Base-by-base conservation (phyloP, 768 basidiomycete species). In the Pleurotus sapidus region DNA sequence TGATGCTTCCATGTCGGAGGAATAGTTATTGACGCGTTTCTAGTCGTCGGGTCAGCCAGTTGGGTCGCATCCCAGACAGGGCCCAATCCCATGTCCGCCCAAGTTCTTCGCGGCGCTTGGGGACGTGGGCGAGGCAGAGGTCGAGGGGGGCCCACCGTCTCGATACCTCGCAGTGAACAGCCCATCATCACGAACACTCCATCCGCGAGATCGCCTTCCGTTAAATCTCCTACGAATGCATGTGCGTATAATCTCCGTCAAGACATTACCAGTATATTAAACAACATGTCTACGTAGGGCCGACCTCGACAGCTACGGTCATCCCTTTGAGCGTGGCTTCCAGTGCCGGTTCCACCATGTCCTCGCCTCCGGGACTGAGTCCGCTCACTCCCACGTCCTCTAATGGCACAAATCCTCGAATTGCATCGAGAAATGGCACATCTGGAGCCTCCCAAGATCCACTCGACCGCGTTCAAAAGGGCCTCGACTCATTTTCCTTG, bases 21-120 rank as follows among this genome's bases (percentile, higher is more conserved):
- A 34, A 11, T 11, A 9, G 30, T 34, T 11, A 3, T 3, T 34
- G 30, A 34, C 30, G 30, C 30, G 30, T 34, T 38, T 50, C 18
- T 53, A 76, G 77, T 77, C 12, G 72, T 74, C 38, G 77, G 77
- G 18, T 78, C 76, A 7, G 58, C 68, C 0, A 59, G 60, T 11
- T 77, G 77, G 77, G 65, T 63, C 23, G 57, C 57, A 11, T 53
- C 64, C 37, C 72, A 71, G 42, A 39, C 18, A 42, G 60, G 55
- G 9, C 57, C 63, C 4, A 14, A 60, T 2, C 46, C 58, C 23
- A 46, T 55, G 17, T 56, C 64, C 2, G 58, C 60, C 11, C 46
- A 58, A 8, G 58, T 59, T 24, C 48, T 60, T 50, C 58, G 53
- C 23, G 58, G 56, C 7, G 66, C 66, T 0, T 70, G 68, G 67